Percentiles rank a stretch among this genome's conserved stretches.
Evolutionary conservation across 768 basidiomycete species (phyloP).

Genomic region (Macrolepiota dolichaula): DNA sequence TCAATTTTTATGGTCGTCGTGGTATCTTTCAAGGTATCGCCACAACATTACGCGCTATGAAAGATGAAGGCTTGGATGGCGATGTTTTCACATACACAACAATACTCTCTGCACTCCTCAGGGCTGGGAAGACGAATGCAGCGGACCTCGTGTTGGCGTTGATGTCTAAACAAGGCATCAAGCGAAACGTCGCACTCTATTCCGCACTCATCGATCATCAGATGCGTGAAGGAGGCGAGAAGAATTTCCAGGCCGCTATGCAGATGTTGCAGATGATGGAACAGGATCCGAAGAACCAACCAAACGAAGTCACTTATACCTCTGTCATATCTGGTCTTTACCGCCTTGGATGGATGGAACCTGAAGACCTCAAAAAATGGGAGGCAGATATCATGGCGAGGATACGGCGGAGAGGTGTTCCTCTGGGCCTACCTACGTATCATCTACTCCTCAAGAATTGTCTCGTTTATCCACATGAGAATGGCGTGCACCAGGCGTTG

Average conservation of each 20-base stretch:
- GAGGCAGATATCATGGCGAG: slow-evolving; percentile 46
- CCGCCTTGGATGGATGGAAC: slow-evolving; percentile 49
- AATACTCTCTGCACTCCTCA: slow-evolving; percentile 74
- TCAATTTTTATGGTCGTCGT: slow-evolving; percentile 62
- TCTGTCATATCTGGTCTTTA: slow-evolving; percentile 72
- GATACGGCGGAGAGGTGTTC: slow-evolving; percentile 56
- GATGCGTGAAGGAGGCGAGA: slow-evolving; percentile 50
- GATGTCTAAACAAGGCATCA: slow-evolving; percentile 74
- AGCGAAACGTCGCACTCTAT: slow-evolving; percentile 74
- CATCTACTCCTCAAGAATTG: slow-evolving; percentile 74
- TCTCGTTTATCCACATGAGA: slow-evolving; percentile 46
- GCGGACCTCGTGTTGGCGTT: slow-evolving; percentile 58
- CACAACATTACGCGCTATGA: slow-evolving; percentile 54
- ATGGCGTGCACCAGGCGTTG: slow-evolving; percentile 54
- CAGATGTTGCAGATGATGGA: slow-evolving; percentile 80
- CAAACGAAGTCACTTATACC: slow-evolving; percentile 85
- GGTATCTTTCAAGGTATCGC: slow-evolving; percentile 64
- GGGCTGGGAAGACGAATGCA: slow-evolving; percentile 64
- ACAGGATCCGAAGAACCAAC: slow-evolving; percentile 39
- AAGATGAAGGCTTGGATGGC: slow-evolving; percentile 49
- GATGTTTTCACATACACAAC: slow-evolving; percentile 89
- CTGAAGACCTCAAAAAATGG: slow-evolving; percentile 41
- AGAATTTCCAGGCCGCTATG: slow-evolving; percentile 59
- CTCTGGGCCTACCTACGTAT: slow-evolving; percentile 63
- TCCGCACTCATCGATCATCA: slow-evolving; percentile 78